phyloP scores from a whole-genome alignment of 192 early-diverging fungal species.

The Gigaspora rosea region DNA sequence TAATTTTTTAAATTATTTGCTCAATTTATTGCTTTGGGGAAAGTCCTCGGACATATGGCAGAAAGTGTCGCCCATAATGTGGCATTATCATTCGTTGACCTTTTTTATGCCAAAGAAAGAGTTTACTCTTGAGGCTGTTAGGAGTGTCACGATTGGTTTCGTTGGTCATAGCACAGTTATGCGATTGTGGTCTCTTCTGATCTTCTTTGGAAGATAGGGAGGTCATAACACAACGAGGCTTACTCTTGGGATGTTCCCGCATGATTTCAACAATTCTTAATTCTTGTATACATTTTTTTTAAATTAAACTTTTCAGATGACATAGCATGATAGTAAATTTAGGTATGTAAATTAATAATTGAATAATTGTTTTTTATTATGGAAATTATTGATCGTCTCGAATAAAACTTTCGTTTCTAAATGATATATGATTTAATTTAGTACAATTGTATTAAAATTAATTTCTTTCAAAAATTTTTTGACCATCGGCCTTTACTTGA shows the following conservation, averaged over 20 bases:
- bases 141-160: conserved; percentile 6
- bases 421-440: too few species aligned
- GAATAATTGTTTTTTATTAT: too few species aligned
- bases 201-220: background rate
- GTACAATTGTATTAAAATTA: too few species aligned
- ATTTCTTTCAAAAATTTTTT: too few species aligned
- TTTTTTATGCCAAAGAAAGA: background rate
- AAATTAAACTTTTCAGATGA: too few species aligned
- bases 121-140: background rate
- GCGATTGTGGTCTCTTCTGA: conserved; percentile 28
- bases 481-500: too few species aligned
- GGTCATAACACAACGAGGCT: conserved; percentile 37
- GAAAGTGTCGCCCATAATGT: conserved; percentile 36
- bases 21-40: conserved; percentile 33
- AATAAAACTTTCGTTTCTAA: too few species aligned
- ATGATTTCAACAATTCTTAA: background rate
- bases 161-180: conserved; percentile 42
- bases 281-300: too few species aligned
- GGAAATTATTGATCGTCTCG: too few species aligned
- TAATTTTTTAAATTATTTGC: conserved; percentile 25
- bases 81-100: conserved; percentile 15
- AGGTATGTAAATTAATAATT: too few species aligned
- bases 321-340: too few species aligned
- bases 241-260: conserved; percentile 36
- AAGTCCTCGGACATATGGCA: conserved; percentile 41